A percentile compares a stretch with the other conserved stretches of the same genome.
phyloP scores from a whole-genome alignment of 176 grass and related monocot genomes.

The Rhynchospora breviuscula region DNA sequence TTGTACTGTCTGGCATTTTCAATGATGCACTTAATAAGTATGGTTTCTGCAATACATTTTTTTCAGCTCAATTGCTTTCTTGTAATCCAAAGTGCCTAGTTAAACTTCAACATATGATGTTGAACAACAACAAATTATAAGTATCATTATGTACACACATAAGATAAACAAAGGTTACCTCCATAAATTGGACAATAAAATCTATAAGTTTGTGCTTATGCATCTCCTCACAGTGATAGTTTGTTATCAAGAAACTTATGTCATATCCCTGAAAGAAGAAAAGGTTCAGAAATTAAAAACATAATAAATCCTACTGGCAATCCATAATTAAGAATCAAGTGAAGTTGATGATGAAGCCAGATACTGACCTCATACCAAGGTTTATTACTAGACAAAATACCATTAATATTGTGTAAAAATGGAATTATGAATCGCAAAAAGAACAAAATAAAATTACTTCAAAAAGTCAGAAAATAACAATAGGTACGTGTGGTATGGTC shows the following conservation, averaged over 20 bases:
- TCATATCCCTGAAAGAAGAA: conserved; percentile 72
- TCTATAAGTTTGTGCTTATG: conserved; percentile 97
- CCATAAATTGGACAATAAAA: conserved; percentile 99
- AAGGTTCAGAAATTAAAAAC: not conserved
- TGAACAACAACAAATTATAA: conserved; percentile 7
- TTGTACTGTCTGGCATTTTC: not conserved
- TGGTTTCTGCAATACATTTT: not conserved
- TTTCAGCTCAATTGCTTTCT: not conserved
- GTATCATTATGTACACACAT: not conserved
- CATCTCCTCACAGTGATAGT: conserved; percentile 94
- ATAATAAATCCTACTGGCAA: not conserved
- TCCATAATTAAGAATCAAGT: not conserved
- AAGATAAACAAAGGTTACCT: conserved; percentile 39
- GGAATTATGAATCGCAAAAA: not conserved
- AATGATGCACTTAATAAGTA: not conserved
- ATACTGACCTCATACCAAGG: not conserved
- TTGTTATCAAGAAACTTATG: conserved; percentile 98
- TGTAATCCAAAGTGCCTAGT: not conserved
- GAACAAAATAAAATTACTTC: not conserved
- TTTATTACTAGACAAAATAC: not conserved
- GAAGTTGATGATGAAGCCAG: not conserved
- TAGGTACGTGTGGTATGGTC: not conserved
- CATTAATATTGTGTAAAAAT: not conserved
- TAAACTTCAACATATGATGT: not conserved
- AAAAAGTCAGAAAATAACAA: not conserved